Conservation (phyloP, 2,329 filamentous ascomycete genomes). For the Fusarium robinianum region DNA sequence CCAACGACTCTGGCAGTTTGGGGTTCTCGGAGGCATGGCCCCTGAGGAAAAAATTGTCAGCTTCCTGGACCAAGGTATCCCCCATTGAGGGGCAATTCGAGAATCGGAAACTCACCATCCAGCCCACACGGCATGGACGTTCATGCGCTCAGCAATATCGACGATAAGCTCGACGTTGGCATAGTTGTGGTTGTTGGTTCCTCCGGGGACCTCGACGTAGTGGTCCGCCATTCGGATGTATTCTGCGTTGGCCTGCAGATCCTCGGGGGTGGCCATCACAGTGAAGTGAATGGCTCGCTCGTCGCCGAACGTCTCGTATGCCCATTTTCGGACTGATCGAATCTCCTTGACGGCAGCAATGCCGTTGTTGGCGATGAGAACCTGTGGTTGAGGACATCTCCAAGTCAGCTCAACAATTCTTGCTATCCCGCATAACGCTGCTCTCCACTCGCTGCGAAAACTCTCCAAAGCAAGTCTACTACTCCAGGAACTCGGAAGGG, state of each 20-base stretch:
- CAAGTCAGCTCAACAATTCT: constrained; percentile 18
- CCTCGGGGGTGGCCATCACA: constrained; percentile 98
- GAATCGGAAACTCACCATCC: constrained; percentile 72
- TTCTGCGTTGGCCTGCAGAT: constrained; percentile 95
- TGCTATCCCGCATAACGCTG: neutral
- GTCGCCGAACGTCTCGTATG: constrained; percentile 98
- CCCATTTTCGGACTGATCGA: constrained; percentile 99
- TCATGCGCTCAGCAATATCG: constrained; percentile 97
- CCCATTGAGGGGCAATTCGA: constrained; percentile 8
- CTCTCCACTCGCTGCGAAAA: constrained; percentile 16
- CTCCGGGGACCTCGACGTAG: constrained; percentile 98
- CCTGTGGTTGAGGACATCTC: constrained; percentile 55
- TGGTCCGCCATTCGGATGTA: constrained; percentile 99
- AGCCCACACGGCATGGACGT: constrained; percentile 98
- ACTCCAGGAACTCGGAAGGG: neutral
- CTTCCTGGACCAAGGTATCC: no score
- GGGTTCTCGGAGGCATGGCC: constrained; percentile 99
- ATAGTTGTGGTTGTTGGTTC: constrained; percentile 99
- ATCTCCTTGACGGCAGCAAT: constrained; percentile 99
- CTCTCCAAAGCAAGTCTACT: neutral
- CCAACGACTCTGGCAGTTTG: constrained; percentile 92
- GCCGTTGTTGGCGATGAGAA: constrained; percentile 99
- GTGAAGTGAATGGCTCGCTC: constrained; percentile 99
- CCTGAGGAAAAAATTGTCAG: constrained; percentile 57
- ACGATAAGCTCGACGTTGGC: constrained; percentile 99